Base-by-base conservation (phyloP, 768 basidiomycete genomes). In the Omphalotus guepiniiformis region DNA sequence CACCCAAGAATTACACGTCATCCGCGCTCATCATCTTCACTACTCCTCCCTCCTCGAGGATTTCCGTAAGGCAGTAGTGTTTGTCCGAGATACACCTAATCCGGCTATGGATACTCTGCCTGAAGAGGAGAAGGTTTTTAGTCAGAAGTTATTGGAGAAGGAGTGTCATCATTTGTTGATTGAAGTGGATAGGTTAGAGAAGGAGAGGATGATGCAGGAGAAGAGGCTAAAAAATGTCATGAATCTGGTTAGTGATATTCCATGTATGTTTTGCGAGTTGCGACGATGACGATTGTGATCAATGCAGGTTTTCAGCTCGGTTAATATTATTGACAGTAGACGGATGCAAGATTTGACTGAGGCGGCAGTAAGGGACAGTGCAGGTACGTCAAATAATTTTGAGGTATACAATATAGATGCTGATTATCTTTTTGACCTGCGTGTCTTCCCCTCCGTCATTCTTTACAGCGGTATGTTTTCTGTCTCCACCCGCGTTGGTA, bases 21-120 rank as follows among this genome's bases (percentile, higher is more conserved):
- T 84, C 49, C 78, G 76, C 29, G 82, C 81, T 0, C 80, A 83
- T 51, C 71, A 76, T 26, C 67, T 84, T 3, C 77, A 80, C 59
- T 80, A 83, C 58, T 64, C 68, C 6, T 72, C 75, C 7, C 70
- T 84, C 13, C 66, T 83, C 4, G 67, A 73, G 13, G 77, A 82
- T 49, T 81, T 82, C 52, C 58, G 56, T 6, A 77, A 80, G 54
- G 68, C 77, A 2, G 72, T 83, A 29, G 15, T 52, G 1, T 84
- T 84, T 49, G 63, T 83, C 15, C 53, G 55, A 23, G 64, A 72
- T 4, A 78, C 76, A 0, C 59, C 56, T 22, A 81, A 81, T 54
- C 83, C 80, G 1, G 76, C 75, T 16, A 68, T 82, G 71, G 67
- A 74, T 0, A 52, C 60, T 7, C 21, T 68, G 8, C 47, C 62